Conservation (phyloP, 2,329 filamentous ascomycete species). For the Aureobasidium zeae region DNA sequence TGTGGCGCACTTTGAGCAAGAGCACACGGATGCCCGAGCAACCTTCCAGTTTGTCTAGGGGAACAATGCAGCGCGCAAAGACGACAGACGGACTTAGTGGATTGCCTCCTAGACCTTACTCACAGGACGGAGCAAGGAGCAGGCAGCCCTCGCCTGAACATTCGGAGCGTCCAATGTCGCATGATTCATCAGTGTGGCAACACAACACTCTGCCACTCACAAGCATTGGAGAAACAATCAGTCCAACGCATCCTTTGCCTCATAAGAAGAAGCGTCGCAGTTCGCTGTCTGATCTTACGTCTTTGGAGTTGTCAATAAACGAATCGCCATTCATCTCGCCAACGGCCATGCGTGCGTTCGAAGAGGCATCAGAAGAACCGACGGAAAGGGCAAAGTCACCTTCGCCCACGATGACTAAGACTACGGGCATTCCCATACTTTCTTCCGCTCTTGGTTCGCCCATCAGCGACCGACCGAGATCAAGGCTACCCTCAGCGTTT, state of each 20-base stretch:
- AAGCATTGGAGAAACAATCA: conserved; percentile 11
- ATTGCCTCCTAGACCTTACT: conserved; percentile 43
- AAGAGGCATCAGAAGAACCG: background rate
- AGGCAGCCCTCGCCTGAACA: conserved; percentile 15
- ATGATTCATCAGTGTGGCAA: conserved; percentile 12
- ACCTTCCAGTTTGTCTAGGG: conserved; percentile 58
- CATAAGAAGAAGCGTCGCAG: conserved; percentile 75
- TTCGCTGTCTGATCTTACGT: conserved; percentile 77
- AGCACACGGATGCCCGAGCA: conserved; percentile 52
- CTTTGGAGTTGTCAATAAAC: conserved; percentile 44
- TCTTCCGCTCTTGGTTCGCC: conserved; percentile 31
- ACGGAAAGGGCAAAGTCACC: conserved; percentile 1
- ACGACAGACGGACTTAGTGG: conserved; percentile 63
- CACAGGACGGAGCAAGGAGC: conserved; percentile 45
- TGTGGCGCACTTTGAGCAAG: conserved; percentile 86
- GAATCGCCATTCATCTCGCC: conserved; percentile 15
- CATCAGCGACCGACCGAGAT: conserved; percentile 23
- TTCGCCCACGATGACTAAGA: conserved; percentile 10
- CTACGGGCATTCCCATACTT: background rate
- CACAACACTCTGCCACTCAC: background rate
- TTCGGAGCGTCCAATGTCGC: conserved; percentile 14
- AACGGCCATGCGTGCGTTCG: conserved; percentile 7
- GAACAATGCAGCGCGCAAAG: conserved; percentile 57
- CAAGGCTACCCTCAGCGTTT: conserved; percentile 29
- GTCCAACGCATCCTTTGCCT: background rate